phyloP scores from a whole-genome alignment of 495 filamentous ascomycete species.

The Endocarpon pusillum region DNA sequence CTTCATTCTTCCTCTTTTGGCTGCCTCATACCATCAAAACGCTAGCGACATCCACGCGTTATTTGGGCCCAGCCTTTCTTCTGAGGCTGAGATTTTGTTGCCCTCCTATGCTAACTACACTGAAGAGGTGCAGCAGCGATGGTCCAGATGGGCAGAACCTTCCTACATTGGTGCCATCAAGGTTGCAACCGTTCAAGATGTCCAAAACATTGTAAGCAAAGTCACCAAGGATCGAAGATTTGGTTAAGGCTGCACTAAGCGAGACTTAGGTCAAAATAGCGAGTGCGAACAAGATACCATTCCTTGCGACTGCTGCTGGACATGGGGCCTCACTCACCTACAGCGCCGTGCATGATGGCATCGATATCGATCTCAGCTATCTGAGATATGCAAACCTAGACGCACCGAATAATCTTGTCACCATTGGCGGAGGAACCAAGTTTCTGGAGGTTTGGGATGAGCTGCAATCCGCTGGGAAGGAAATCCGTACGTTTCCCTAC shows the following conservation, averaged over 20 bases:
- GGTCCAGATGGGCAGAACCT: too few species aligned
- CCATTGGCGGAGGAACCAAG: conserved; percentile 2
- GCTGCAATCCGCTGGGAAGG: conserved; percentile 16
- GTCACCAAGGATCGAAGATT: conserved; percentile 3
- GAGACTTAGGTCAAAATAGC: background rate
- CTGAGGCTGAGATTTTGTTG: too few species aligned
- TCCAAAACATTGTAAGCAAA: conserved; percentile 26
- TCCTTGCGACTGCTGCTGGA: conserved; percentile 30
- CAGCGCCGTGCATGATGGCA: conserved; percentile 27
- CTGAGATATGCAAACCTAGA: conserved; percentile 20
- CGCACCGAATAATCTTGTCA: background rate
- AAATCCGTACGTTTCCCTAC: too few species aligned
- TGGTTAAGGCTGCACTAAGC: background rate
- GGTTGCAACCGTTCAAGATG: conserved; percentile 32
- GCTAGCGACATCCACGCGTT: too few species aligned
- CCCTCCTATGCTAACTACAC: too few species aligned
- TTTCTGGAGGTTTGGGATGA: conserved; percentile 16
- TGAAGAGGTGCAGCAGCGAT: too few species aligned
- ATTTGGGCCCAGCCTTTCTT: too few species aligned
- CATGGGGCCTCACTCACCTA: conserved; percentile 29
- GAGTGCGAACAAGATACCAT: conserved; percentile 25
- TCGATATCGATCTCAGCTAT: conserved; percentile 23
- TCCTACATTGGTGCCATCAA: too few species aligned
- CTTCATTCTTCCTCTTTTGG: too few species aligned
- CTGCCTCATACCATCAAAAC: too few species aligned